phyloP scores from a whole-genome alignment of 1,284 basidiomycete genomes.

The Ganoderma boninense region DNA sequence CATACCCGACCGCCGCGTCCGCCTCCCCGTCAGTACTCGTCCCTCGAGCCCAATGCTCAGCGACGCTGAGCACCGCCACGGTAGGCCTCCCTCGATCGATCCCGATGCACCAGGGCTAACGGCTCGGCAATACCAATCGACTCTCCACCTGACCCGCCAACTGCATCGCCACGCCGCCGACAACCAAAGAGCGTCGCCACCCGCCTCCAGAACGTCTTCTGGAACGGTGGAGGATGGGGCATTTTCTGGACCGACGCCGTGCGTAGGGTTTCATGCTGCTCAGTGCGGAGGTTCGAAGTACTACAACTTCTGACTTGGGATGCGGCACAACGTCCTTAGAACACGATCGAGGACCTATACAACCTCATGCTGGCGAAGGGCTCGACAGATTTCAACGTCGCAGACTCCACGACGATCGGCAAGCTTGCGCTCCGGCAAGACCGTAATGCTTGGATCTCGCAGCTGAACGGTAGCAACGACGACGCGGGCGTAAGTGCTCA shows the following conservation, averaged over 20 bases:
- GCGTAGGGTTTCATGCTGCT: conserved; percentile 21
- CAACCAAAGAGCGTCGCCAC: conserved; percentile 49
- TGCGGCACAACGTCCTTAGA: conserved; percentile 42
- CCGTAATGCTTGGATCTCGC: conserved; percentile 48
- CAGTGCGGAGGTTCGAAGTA: neutral
- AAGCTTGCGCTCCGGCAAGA: conserved; percentile 45
- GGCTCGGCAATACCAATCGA: neutral
- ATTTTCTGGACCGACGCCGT: conserved; percentile 61
- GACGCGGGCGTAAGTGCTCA: conserved; percentile 52
- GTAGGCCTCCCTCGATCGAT: conserved; percentile 4
- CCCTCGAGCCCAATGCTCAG: conserved; percentile 19
- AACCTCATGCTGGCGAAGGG: conserved; percentile 58
- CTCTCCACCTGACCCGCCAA: neutral
- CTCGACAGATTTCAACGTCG: conserved; percentile 48
- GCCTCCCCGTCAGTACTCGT: conserved; percentile 3
- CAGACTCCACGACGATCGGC: conserved; percentile 54
- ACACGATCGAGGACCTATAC: conserved; percentile 62
- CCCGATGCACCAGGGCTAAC: neutral
- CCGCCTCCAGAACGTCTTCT: conserved; percentile 53
- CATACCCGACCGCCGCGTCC: conserved; percentile 3
- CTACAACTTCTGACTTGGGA: neutral
- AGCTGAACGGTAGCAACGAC: conserved; percentile 56
- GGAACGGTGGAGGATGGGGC: conserved; percentile 45
- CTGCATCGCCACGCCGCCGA: conserved; percentile 4
- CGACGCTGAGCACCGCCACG: conserved; percentile 19